Percentiles rank a stretch among this genome's conserved stretches.
Evolutionary conservation across 2,329 filamentous ascomycete genomes (phyloP).

Genomic region (Aspergillus neoniger): DNA sequence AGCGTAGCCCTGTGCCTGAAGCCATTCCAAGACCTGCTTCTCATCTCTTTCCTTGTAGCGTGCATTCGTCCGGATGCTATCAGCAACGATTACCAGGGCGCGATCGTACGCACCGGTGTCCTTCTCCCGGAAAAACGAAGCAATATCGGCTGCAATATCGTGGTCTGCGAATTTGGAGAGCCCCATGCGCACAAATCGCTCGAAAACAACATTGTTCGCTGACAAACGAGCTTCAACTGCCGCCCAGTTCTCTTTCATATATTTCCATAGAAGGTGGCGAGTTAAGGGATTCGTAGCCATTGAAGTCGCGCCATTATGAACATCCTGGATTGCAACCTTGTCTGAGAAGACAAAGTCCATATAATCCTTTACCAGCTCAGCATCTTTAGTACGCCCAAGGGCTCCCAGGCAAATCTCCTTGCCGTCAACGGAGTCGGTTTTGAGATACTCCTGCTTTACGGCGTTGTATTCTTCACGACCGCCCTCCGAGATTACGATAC

Average conservation of each 20-base stretch:
- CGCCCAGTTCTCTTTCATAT: conserved; percentile 81
- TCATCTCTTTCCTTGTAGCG: conserved; percentile 79
- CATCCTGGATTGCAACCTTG: conserved; percentile 81
- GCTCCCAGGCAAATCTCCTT: conserved; percentile 81
- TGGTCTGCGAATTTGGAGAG: conserved; percentile 76
- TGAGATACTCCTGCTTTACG: conserved; percentile 82
- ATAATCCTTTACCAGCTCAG: conserved; percentile 67
- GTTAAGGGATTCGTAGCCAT: conserved; percentile 73
- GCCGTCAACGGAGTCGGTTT: conserved; percentile 82
- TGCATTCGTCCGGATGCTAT: conserved; percentile 81
- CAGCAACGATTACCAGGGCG: conserved; percentile 79
- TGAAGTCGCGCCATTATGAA: conserved; percentile 76
- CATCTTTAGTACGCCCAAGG: conserved; percentile 72
- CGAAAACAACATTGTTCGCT: conserved; percentile 81
- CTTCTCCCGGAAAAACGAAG: conserved; percentile 80
- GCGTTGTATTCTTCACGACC: conserved; percentile 68
- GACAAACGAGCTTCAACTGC: conserved; percentile 70
- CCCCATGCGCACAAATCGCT: conserved; percentile 80
- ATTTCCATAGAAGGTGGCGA: conserved; percentile 78
- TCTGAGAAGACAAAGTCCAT: conserved; percentile 77
- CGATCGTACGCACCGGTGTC: conserved; percentile 85
- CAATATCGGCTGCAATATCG: conserved; percentile 72
- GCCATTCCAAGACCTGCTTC: conserved; percentile 74
- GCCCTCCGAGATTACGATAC: conserved; percentile 73
- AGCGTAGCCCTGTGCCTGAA: conserved; percentile 63